Conservation (phyloP, 1,139 yeast species). For the Diutina catenulata region DNA sequence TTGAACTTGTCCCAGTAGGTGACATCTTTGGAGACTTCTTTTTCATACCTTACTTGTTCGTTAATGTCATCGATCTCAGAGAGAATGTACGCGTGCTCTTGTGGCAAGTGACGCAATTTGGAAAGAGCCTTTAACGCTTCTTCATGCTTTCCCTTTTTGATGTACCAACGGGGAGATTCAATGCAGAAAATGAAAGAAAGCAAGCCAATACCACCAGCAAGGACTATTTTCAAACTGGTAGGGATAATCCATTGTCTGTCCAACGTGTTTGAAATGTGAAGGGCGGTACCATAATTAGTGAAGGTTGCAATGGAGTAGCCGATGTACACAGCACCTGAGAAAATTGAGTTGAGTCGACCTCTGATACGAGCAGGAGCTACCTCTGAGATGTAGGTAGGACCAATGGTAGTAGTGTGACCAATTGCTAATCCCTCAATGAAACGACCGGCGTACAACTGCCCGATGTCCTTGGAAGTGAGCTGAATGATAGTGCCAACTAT, state of each 20-base stretch:
- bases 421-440: constrained; percentile 43
- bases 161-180: constrained; percentile 37
- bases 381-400: constrained; percentile 44
- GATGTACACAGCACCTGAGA: constrained; percentile 43
- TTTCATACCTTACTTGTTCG: constrained; percentile 30
- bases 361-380: constrained; percentile 42
- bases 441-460: constrained; percentile 44
- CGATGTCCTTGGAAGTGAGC: constrained; percentile 29
- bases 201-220: constrained; percentile 30
- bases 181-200: constrained; percentile 24
- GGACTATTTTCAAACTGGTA: constrained; percentile 24
- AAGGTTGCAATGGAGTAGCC: constrained; percentile 44
- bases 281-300: constrained; percentile 30
- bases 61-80: constrained; percentile 43
- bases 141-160: constrained; percentile 25
- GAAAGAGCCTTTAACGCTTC: constrained; percentile 25
- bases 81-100: constrained; percentile 37
- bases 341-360: constrained; percentile 38
- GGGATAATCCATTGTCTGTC: constrained; percentile 23
- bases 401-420: constrained; percentile 46
- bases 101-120: constrained; percentile 36
- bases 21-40: constrained; percentile 20
- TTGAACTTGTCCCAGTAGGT: constrained; percentile 16
- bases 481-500: constrained; percentile 37
- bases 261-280: constrained; percentile 19